These are phyloP conservation scores for Aspergillus leporis DNA, from an alignment of 495 filamentous ascomycete genomes.

Conservation along the genomic window DNA sequence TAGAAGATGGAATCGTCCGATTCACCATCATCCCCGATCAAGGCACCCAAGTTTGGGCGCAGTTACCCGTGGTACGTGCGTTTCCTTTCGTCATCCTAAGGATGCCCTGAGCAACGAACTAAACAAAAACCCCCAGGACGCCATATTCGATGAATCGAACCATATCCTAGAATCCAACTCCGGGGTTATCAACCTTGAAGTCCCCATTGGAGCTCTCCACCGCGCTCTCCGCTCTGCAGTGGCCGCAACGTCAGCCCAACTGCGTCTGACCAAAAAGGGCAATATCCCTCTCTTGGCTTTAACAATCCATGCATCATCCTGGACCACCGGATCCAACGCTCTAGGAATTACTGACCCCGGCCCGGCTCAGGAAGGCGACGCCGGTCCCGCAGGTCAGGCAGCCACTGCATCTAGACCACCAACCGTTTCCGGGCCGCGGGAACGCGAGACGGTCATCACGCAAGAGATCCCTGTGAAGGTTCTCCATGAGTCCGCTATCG, in stretches of 20 bases:
- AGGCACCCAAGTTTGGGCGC: slow-evolving; percentile 93
- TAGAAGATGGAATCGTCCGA: slow-evolving; percentile 80
- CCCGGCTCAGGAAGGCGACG: background rate
- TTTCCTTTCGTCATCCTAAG: background rate
- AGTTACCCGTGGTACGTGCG: slow-evolving; percentile 58
- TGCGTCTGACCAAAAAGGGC: slow-evolving; percentile 92
- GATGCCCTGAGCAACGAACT: background rate
- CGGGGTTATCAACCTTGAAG: slow-evolving; percentile 87
- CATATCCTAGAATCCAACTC: slow-evolving; percentile 84
- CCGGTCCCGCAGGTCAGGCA: background rate
- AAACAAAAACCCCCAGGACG: slow-evolving; percentile 50
- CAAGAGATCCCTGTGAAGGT: slow-evolving; percentile 95
- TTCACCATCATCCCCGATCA: slow-evolving; percentile 94
- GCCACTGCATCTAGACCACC: slow-evolving; percentile 7
- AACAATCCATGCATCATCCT: slow-evolving; percentile 68
- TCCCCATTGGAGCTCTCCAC: slow-evolving; percentile 77
- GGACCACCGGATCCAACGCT: slow-evolving; percentile 47
- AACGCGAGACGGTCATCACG: slow-evolving; percentile 86
- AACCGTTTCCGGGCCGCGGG: slow-evolving; percentile 32
- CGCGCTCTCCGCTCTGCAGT: slow-evolving; percentile 84
- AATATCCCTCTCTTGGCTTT: slow-evolving; percentile 79
- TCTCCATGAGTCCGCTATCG: slow-evolving; percentile 73
- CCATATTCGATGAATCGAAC: slow-evolving; percentile 73
- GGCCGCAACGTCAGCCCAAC: slow-evolving; percentile 70
- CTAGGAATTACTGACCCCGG: slow-evolving; percentile 36